Evolutionary conservation across 192 early-diverging fungal genomes (phyloP).

Genomic region (Coemansia erecta): DNA sequence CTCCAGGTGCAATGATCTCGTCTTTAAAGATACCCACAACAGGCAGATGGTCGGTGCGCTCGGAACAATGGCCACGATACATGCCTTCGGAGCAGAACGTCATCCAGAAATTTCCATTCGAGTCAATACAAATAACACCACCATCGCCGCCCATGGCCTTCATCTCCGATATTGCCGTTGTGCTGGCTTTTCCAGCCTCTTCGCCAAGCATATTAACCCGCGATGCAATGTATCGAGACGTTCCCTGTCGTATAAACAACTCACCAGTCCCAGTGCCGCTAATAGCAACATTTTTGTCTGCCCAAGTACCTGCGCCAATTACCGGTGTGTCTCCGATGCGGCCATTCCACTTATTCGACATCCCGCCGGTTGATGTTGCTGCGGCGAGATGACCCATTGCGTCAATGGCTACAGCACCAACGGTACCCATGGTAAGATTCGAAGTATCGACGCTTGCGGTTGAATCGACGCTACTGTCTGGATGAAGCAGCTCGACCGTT

Average conservation of each 20-base stretch:
- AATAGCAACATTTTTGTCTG: constrained; percentile 21
- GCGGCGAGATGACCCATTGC: constrained; percentile 19
- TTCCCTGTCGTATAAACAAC: constrained; percentile 22
- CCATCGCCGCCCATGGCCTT: constrained; percentile 31
- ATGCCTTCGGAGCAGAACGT: constrained; percentile 34
- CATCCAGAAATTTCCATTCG: constrained; percentile 16
- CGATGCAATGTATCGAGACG: constrained; percentile 27
- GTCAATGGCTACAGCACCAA: constrained; percentile 36
- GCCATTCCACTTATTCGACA: constrained; percentile 36
- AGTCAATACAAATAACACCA: constrained; percentile 29
- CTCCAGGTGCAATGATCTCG: constrained; percentile 14
- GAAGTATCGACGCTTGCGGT: constrained; percentile 13
- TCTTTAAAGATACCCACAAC: constrained; percentile 27
- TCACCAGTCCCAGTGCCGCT: constrained; percentile 36
- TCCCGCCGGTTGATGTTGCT: constrained; percentile 38
- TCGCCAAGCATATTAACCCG: constrained; percentile 19
- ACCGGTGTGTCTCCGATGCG: constrained; percentile 33
- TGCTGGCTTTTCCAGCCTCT: constrained; percentile 10
- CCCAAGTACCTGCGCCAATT: constrained; percentile 43
- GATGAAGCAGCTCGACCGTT: background rate
- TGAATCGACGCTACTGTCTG: no score
- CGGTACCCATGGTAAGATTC: constrained; percentile 33
- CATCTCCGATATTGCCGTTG: constrained; percentile 25
- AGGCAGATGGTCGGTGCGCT: constrained; percentile 12
- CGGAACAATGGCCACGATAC: constrained; percentile 34